Percentiles rank a stretch among this genome's conserved stretches.
phyloP scores from a whole-genome alignment of 345 rosid genomes.

The Mallotus nudiflorus region DNA sequence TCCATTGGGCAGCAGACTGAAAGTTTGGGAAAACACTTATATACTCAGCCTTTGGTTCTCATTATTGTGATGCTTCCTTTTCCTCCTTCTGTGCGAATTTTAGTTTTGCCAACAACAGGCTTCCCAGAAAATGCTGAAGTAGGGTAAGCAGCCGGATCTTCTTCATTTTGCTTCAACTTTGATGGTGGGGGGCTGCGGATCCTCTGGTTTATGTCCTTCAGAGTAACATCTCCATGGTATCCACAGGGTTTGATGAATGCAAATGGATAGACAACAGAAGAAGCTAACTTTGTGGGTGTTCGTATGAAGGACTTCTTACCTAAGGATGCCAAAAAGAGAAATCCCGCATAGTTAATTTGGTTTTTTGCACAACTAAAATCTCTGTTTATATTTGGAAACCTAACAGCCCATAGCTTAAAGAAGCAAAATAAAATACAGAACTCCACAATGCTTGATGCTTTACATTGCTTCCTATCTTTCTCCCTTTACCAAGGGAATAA shows the following conservation, averaged over 20 bases:
- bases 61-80: constrained; percentile 97
- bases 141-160: constrained; percentile 61
- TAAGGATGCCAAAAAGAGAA: constrained; percentile 25
- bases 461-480: neutral
- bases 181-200: constrained; percentile 67
- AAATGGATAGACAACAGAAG: constrained; percentile 86
- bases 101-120: constrained; percentile 97
- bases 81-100: constrained; percentile 96
- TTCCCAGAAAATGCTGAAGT: constrained; percentile 99
- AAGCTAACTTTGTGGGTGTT: constrained; percentile 67
- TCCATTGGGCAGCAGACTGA: constrained; percentile 18
- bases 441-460: neutral
- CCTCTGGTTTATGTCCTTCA: constrained; percentile 91
- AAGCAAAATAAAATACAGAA: neutral
- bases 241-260: constrained; percentile 93
- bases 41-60: constrained; percentile 82
- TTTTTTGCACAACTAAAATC: too few relatives aligned
- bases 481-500: neutral
- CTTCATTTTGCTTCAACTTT: constrained; percentile 49
- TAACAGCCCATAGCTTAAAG: too few relatives aligned
- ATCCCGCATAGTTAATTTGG: constrained; percentile 1
- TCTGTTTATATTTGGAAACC: too few relatives aligned
- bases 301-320: constrained; percentile 71
- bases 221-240: constrained; percentile 80
- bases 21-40: constrained; percentile 17